A percentile compares a stretch with the other conserved stretches of the same genome.
Evolutionary conservation across 176 grass and related monocot species (phyloP).

Genomic region (Carex parvula): DNA sequence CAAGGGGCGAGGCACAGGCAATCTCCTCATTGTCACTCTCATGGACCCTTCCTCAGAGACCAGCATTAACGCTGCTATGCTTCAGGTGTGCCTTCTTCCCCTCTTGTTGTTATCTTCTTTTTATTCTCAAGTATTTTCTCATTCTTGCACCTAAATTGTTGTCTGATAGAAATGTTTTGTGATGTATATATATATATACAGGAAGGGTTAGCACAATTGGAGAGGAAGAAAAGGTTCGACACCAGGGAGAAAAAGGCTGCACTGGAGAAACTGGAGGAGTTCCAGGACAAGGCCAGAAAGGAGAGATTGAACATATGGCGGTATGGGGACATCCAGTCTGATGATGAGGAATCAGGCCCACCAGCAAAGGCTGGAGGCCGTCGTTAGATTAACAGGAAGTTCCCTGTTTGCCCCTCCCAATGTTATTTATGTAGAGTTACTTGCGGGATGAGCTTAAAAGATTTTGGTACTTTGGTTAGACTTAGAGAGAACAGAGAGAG

Average conservation of each 20-base stretch:
- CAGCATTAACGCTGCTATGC: conserved; percentile 89
- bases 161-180: conserved; percentile 1
- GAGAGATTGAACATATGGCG: conserved; percentile 36
- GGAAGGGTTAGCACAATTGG: conserved; percentile 48
- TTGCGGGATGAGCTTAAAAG: conserved; percentile 10
- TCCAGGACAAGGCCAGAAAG: conserved; percentile 46
- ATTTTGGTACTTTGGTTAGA: conserved; percentile 19
- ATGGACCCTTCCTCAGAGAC: conserved; percentile 67
- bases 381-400: conserved; percentile 13
- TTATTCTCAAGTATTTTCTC: neutral
- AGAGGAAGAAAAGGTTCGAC: conserved; percentile 40
- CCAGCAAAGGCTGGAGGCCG: conserved; percentile 40
- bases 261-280: conserved; percentile 46
- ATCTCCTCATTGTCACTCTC: conserved; percentile 62
- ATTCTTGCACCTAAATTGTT: neutral
- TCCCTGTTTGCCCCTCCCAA: conserved; percentile 9
- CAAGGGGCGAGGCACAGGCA: conserved; percentile 80
- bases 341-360: conserved; percentile 45
- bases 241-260: conserved; percentile 38
- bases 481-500: conserved; percentile 17
- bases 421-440: conserved; percentile 22
- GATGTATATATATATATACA: conserved; percentile 24
- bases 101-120: conserved; percentile 6
- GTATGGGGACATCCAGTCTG: conserved; percentile 46
- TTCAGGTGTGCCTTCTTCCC: conserved; percentile 54